A percentile compares a stretch with the other conserved stretches of the same genome.
phyloP scores from a whole-genome alignment of 208 protist species.

The Trypanosoma avium region DNA sequence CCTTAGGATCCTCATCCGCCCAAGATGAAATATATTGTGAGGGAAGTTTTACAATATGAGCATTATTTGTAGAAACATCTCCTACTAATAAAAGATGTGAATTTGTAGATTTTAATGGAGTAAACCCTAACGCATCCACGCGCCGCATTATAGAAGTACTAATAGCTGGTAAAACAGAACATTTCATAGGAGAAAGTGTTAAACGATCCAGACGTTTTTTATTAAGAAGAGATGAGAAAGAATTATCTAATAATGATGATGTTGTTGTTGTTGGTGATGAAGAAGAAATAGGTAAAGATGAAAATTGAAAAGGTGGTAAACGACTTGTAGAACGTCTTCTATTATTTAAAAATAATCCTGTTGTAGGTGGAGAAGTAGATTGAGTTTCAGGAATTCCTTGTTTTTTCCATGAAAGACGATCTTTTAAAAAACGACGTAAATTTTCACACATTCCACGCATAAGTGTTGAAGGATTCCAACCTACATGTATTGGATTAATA shows the following conservation, averaged over 20 bases:
- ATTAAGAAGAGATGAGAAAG: constrained; percentile 34
- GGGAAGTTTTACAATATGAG: constrained; percentile 26
- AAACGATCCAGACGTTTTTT: constrained; percentile 34
- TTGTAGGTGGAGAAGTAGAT: neutral
- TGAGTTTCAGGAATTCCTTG: neutral
- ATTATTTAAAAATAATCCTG: neutral
- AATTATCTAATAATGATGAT: neutral
- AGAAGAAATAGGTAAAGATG: neutral
- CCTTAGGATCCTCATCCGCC: constrained; percentile 6
- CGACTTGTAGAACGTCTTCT: neutral
- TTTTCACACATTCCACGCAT: constrained; percentile 12
- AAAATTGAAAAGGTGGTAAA: neutral
- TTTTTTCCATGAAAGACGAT: constrained; percentile 7
- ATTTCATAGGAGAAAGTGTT: constrained; percentile 31
- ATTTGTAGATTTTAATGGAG: constrained; percentile 31
- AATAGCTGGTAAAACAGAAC: constrained; percentile 54
- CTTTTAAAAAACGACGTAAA: constrained; percentile 18
- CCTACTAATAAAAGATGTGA: constrained; percentile 44
- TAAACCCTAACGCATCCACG: constrained; percentile 53
- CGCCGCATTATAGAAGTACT: constrained; percentile 56
- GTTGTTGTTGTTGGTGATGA: neutral
- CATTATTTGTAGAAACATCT: constrained; percentile 35
- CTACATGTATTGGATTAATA: neutral
- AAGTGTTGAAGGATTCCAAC: neutral
- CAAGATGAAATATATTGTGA: neutral